Evolutionary conservation across 106 monocot species (phyloP).

Genomic region (Phalaenopsis equestris): DNA sequence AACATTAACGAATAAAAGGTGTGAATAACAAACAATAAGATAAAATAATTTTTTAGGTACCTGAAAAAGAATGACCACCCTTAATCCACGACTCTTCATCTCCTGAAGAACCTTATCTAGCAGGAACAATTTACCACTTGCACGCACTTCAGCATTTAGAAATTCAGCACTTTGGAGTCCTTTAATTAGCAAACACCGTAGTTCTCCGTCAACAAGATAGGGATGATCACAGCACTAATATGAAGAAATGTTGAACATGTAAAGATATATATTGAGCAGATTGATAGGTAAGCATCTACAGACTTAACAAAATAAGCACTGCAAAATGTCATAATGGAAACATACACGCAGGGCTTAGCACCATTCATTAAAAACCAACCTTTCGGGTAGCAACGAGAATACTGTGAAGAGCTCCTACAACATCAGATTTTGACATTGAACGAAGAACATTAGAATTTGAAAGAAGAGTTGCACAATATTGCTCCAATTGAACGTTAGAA

Average conservation of each 20-base stretch:
- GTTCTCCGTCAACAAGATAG: constrained; percentile 53
- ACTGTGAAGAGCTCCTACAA: constrained; percentile 58
- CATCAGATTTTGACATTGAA: constrained; percentile 52
- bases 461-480: constrained; percentile 56
- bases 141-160: constrained; percentile 67
- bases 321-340: neutral
- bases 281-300: neutral
- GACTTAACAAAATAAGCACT: neutral
- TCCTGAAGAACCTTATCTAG: constrained; percentile 81
- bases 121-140: constrained; percentile 74
- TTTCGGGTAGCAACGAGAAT: constrained; percentile 57
- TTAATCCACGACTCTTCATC: constrained; percentile 39
- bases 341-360: neutral
- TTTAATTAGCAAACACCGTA: constrained; percentile 49
- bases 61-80: constrained; percentile 82
- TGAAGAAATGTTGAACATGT: constrained; percentile 4
- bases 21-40: neutral
- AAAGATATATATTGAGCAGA: neutral
- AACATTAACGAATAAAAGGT: neutral
- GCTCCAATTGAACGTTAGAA: constrained; percentile 82
- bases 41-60: constrained; percentile 18
- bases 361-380: constrained; percentile 24
- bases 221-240: constrained; percentile 97
- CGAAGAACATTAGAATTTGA: constrained; percentile 55
- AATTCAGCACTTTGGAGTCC: constrained; percentile 28